A percentile compares a stretch with the other conserved stretches of the same genome.
Evolutionary conservation across 2,329 filamentous ascomycete genomes (phyloP).

Genomic region (Alternaria brassicae): DNA sequence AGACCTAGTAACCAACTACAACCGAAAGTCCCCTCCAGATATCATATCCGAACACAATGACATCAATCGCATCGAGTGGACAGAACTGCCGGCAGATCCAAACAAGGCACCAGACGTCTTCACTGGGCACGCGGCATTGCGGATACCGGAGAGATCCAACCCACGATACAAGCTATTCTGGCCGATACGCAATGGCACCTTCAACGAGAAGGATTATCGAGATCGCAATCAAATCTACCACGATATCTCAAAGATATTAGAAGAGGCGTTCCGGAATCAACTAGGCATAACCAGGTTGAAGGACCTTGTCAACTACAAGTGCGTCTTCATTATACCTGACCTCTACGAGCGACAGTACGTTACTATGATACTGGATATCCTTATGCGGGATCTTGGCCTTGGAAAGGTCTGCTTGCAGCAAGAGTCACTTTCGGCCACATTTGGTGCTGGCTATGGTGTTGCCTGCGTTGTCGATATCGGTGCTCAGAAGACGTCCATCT

Average conservation of each 20-base stretch:
- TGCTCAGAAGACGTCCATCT: constrained; percentile 95
- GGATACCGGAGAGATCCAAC: constrained; percentile 86
- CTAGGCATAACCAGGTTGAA: constrained; percentile 78
- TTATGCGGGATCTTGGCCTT: constrained; percentile 90
- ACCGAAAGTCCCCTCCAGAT: constrained; percentile 82
- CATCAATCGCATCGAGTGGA: constrained; percentile 93
- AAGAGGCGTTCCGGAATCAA: constrained; percentile 85
- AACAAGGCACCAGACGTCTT: constrained; percentile 76
- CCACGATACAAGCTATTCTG: constrained; percentile 93
- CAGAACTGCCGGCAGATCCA: constrained; percentile 71
- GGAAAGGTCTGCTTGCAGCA: constrained; percentile 91
- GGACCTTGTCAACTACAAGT: constrained; percentile 89
- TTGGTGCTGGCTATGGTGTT: constrained; percentile 92
- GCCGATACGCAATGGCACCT: constrained; percentile 84
- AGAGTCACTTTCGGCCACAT: constrained; percentile 92
- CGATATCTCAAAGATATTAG: constrained; percentile 86
- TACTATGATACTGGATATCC: constrained; percentile 80
- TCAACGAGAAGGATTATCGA: constrained; percentile 88
- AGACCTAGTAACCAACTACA: constrained; percentile 93
- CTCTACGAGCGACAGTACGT: constrained; percentile 95
- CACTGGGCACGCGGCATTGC: constrained; percentile 79
- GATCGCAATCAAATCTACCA: constrained; percentile 81
- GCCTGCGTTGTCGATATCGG: constrained; percentile 96
- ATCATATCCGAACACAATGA: constrained; percentile 95
- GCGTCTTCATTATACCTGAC: constrained; percentile 96